Conservation (phyloP, 2,329 filamentous ascomycete genomes). For the Rasamsonia emersonii region DNA sequence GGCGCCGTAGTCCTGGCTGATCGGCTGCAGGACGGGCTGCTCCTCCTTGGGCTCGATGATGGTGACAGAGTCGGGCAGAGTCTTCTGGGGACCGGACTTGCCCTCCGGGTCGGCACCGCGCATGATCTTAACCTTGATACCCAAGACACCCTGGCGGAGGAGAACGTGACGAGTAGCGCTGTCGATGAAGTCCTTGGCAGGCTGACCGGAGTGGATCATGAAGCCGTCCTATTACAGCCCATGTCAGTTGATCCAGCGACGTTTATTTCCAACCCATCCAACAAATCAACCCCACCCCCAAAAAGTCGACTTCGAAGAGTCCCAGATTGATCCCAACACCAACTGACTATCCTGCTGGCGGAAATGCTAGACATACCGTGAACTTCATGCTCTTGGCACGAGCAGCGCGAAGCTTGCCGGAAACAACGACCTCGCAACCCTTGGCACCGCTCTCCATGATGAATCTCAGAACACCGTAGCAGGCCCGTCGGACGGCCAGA, state of each 20-base stretch:
- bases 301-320: constrained; percentile 1
- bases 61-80: constrained; percentile 95
- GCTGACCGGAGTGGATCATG: constrained; percentile 99
- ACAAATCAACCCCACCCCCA: not conserved
- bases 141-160: constrained; percentile 97
- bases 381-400: constrained; percentile 99
- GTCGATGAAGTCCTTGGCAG: constrained; percentile 99
- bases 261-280: not conserved
- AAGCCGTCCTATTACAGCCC: constrained; percentile 65
- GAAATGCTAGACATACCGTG: constrained; percentile 55
- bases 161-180: constrained; percentile 97
- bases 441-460: constrained; percentile 99
- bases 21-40: constrained; percentile 85
- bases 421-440: constrained; percentile 99
- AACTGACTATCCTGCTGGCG: not conserved
- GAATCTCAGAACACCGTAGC: constrained; percentile 99
- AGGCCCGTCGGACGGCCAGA: constrained; percentile 94
- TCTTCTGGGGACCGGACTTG: constrained; percentile 96
- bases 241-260: constrained; percentile 2
- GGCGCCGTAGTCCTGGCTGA: constrained; percentile 97
- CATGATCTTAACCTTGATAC: constrained; percentile 99
- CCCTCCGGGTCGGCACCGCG: constrained; percentile 98
- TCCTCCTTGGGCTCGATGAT: constrained; percentile 99
- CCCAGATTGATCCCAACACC: constrained; percentile 7
- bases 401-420: constrained; percentile 96